phyloP scores from a whole-genome alignment of 352 stramenopile genomes.

The Aphanomyces euteiches region DNA sequence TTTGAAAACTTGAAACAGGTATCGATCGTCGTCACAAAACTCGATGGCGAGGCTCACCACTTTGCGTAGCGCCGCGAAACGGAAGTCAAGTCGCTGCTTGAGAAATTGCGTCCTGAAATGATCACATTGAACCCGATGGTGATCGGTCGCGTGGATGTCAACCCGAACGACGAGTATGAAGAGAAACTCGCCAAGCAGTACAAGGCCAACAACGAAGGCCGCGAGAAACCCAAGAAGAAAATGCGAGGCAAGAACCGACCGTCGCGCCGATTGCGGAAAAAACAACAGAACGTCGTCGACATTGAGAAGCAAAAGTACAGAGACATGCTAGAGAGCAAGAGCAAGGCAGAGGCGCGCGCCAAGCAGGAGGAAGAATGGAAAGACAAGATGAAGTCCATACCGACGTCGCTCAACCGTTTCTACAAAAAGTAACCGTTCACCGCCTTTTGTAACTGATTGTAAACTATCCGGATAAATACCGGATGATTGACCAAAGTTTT shows the following conservation, averaged over 20 bases:
- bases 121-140: slow-evolving; percentile 94
- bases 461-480: neutral
- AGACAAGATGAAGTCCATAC: slow-evolving; percentile 65
- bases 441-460: neutral
- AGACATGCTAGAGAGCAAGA: slow-evolving; percentile 75
- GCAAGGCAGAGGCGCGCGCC: slow-evolving; percentile 64
- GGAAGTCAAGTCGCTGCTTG: slow-evolving; percentile 94
- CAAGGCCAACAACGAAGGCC: slow-evolving; percentile 49
- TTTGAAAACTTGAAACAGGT: slow-evolving; percentile 94
- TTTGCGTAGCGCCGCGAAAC: slow-evolving; percentile 76
- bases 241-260: slow-evolving; percentile 97
- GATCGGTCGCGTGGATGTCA: slow-evolving; percentile 91
- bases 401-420: slow-evolving; percentile 83
- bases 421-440: slow-evolving; percentile 33
- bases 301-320: slow-evolving; percentile 89
- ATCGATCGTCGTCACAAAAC: neutral
- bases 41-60: neutral
- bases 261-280: slow-evolving; percentile 93
- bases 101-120: slow-evolving; percentile 98
- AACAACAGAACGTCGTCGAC: slow-evolving; percentile 98
- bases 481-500: neutral
- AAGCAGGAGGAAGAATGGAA: slow-evolving; percentile 77
- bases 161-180: slow-evolving; percentile 82
- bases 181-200: slow-evolving; percentile 73
- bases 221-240: slow-evolving; percentile 88